Conservation (phyloP, 805 yeast species). For the Lachancea dasiensis region DNA sequence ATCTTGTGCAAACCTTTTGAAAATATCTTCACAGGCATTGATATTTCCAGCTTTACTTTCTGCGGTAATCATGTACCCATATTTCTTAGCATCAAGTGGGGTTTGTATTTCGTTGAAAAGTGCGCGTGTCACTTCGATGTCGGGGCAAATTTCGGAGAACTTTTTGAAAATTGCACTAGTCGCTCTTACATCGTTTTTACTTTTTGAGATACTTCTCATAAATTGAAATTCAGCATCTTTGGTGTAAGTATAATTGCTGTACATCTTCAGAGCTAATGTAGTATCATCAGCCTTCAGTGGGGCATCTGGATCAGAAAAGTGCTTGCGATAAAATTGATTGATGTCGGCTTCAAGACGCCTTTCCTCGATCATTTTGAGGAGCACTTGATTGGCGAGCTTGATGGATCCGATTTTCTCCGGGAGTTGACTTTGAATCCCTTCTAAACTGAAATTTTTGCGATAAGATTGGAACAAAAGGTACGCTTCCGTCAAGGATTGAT, state of each 20-base stretch:
- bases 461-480: conserved; percentile 17
- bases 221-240: conserved; percentile 17
- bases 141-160: conserved; percentile 20
- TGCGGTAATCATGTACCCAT: conserved; percentile 21
- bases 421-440: conserved; percentile 13
- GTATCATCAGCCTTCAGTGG: conserved; percentile 15
- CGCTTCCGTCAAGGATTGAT: conserved; percentile 18
- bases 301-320: conserved; percentile 11
- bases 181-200: conserved; percentile 14
- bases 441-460: conserved; percentile 8
- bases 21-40: conserved; percentile 21
- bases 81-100: conserved; percentile 19
- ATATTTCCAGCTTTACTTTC: conserved; percentile 23
- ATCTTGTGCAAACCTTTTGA: conserved; percentile 18
- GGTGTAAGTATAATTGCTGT: conserved; percentile 10
- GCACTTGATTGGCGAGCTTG: conserved; percentile 21
- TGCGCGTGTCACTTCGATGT: conserved; percentile 17
- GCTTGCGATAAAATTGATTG: conserved; percentile 15
- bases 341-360: conserved; percentile 12
- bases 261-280: conserved; percentile 23
- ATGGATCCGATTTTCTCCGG: conserved; percentile 17
- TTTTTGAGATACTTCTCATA: conserved; percentile 17
- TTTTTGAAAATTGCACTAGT: conserved; percentile 16
- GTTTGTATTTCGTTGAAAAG: conserved; percentile 18
- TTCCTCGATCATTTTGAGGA: conserved; percentile 16